A percentile compares a stretch with the other conserved stretches of the same genome.
Evolutionary conservation across 257 asterid species (phyloP).

Genomic region (Rubia yunnanensis): DNA sequence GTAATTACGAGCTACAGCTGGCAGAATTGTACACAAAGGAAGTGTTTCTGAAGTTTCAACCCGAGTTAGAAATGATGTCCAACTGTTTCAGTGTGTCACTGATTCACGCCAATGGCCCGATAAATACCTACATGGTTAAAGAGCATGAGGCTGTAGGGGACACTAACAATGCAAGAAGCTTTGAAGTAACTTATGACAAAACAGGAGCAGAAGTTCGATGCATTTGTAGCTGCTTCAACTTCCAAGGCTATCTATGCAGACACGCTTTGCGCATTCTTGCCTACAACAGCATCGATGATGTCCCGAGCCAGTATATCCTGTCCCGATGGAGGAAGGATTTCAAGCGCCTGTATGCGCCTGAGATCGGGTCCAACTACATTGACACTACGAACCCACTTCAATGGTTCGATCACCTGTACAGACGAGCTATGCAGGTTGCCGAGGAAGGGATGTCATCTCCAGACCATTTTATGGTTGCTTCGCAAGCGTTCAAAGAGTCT

Average conservation of each 20-base stretch:
- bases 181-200: slow-evolving; percentile 28
- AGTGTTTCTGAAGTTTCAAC: slow-evolving; percentile 25
- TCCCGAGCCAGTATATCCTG: slow-evolving; percentile 26
- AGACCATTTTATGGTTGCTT: slow-evolving; percentile 30
- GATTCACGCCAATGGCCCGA: slow-evolving; percentile 21
- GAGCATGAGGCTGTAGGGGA: slow-evolving; percentile 20
- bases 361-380: slow-evolving; percentile 19
- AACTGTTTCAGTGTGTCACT: slow-evolving; percentile 21
- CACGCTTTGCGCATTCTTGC: slow-evolving; percentile 26
- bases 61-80: slow-evolving; percentile 19
- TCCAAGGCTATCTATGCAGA: slow-evolving; percentile 28
- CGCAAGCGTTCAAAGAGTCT: slow-evolving; percentile 31
- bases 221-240: slow-evolving; percentile 29
- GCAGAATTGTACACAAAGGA: slow-evolving; percentile 28
- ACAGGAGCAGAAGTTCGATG: slow-evolving; percentile 27
- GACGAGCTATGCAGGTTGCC: slow-evolving; percentile 29
- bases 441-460: slow-evolving; percentile 30
- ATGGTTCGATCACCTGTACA: slow-evolving; percentile 30
- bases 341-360: slow-evolving; percentile 25
- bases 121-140: slow-evolving; percentile 23
- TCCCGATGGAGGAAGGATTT: slow-evolving; percentile 33
- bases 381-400: slow-evolving; percentile 26
- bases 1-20: slow-evolving; percentile 24
- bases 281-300: slow-evolving; percentile 22
- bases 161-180: background rate